These are phyloP conservation scores for Trametes villosa DNA, from an alignment of 768 basidiomycete species.

Conservation along the genomic window DNA sequence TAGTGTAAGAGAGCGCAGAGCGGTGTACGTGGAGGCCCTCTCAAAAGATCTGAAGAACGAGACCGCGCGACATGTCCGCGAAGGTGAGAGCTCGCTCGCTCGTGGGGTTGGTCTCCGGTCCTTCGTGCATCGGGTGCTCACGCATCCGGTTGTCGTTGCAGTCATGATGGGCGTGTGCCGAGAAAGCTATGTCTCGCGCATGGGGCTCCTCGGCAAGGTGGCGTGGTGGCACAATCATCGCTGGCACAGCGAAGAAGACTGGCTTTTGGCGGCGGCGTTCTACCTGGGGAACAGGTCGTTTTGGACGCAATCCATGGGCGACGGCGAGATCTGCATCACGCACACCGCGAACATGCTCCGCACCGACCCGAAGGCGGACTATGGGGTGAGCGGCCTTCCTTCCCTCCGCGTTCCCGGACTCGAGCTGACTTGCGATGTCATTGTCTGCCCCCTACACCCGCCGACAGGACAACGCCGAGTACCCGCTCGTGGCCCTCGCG, in stretches of 20 bases:
- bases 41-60: too few species aligned
- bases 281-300: neutral
- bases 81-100: neutral
- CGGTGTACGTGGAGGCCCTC: too few species aligned
- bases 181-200: neutral
- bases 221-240: neutral
- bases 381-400: too few species aligned
- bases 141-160: neutral
- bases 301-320: neutral
- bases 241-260: neutral
- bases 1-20: too few species aligned
- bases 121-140: too few species aligned
- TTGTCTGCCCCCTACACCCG: neutral
- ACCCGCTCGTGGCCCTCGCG: neutral
- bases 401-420: too few species aligned
- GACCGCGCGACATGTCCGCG: too few species aligned
- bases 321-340: too few species aligned
- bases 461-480: neutral
- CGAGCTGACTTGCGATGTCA: too few species aligned
- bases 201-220: neutral
- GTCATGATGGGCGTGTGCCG: neutral
- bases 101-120: too few species aligned
- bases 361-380: too few species aligned
- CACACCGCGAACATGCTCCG: too few species aligned
- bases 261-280: neutral